Percentiles rank a stretch among this genome's conserved stretches.
Evolutionary conservation across 1,284 basidiomycete species (phyloP).

Genomic region (Filobasidium uniguttulatum): DNA sequence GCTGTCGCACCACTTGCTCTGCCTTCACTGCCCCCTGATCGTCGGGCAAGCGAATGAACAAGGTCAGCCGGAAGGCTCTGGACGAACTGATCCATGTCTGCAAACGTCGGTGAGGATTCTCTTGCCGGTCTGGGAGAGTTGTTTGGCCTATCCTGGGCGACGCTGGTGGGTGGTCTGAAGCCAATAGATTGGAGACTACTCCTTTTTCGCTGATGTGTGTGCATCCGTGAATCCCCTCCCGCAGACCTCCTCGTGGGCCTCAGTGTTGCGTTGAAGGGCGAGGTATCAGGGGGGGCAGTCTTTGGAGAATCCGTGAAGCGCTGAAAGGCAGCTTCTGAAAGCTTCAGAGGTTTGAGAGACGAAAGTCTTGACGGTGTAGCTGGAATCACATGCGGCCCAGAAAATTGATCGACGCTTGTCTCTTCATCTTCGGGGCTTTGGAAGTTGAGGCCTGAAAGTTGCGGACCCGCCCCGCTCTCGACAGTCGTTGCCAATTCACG

Average conservation of each 20-base stretch:
- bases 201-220: constrained; percentile 6
- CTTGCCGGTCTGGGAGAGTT: not conserved
- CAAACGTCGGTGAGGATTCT: not conserved
- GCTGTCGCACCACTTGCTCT: no score
- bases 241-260: no score
- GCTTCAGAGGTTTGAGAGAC: not conserved
- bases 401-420: no score
- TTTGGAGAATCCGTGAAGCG: not conserved
- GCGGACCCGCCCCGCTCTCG: no score
- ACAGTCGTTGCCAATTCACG: no score
- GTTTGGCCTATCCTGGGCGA: not conserved
- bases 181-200: constrained; percentile 9
- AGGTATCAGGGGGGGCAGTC: constrained; percentile 1
- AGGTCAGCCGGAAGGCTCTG: constrained; percentile 2
- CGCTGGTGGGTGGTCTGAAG: not conserved
- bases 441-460: no score
- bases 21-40: not conserved
- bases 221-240: not conserved
- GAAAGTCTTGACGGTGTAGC: no score
- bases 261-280: not conserved
- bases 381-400: no score
- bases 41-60: not conserved
- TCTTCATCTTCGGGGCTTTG: no score
- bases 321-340: not conserved
- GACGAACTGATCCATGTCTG: not conserved